phyloP scores from a whole-genome alignment of 2,329 filamentous ascomycete genomes.

The Colletotrichum kahawae region DNA sequence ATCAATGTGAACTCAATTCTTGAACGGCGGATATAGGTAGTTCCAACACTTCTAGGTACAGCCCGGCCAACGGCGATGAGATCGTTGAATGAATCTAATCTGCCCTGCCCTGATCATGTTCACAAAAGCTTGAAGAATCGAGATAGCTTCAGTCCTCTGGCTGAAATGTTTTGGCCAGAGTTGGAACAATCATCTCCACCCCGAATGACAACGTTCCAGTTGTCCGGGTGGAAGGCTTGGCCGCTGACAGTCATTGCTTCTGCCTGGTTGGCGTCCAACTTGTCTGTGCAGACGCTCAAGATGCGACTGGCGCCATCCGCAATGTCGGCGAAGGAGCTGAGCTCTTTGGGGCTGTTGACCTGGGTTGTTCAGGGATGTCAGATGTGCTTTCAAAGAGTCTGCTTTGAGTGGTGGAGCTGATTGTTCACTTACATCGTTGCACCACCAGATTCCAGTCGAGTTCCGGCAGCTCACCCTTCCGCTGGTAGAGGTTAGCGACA shows the following conservation, averaged over 20 bases:
- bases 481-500: fast-evolving
- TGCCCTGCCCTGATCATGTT: background rate
- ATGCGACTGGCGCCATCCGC: constrained; percentile 5
- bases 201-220: constrained; percentile 2
- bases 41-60: background rate
- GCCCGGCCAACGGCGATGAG: background rate
- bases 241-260: constrained; percentile 6
- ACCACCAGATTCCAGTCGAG: constrained; percentile 4
- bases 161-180: background rate
- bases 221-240: constrained; percentile 2
- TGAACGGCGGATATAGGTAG: background rate
- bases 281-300: constrained; percentile 3
- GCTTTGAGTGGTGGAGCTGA: background rate
- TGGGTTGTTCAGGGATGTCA: background rate
- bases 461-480: constrained; percentile 7
- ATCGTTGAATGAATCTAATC: background rate
- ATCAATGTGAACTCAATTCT: too few relatives aligned
- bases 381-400: background rate
- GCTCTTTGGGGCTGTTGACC: background rate
- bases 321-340: constrained; percentile 6
- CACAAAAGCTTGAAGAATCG: background rate
- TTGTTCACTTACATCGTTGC: background rate
- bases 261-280: constrained; percentile 1
- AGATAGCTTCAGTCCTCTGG: background rate
- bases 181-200: background rate